phyloP scores from a whole-genome alignment of 176 grass and related monocot species.

The Triticum urartu region DNA sequence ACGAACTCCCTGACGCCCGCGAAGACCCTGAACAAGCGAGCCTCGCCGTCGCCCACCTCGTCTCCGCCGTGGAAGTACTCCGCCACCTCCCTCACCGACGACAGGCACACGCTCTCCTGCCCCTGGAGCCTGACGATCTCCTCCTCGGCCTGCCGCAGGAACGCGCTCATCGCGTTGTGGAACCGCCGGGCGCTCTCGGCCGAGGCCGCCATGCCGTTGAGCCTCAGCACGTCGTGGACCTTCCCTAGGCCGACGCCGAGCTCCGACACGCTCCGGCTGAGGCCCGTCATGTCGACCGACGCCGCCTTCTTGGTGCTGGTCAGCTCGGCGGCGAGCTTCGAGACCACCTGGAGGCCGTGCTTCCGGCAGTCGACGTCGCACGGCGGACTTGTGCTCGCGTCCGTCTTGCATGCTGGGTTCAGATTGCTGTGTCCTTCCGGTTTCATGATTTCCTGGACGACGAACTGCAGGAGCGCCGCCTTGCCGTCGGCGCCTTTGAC shows the following conservation, averaged over 20 bases:
- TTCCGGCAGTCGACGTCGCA: constrained; percentile 42
- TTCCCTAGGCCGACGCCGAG: constrained; percentile 70
- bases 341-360: constrained; percentile 54
- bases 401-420: background rate
- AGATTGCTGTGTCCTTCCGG: constrained; percentile 41
- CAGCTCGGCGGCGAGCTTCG: constrained; percentile 55
- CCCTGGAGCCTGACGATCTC: constrained; percentile 61
- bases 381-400: background rate
- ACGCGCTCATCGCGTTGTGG: constrained; percentile 53
- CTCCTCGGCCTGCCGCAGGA: constrained; percentile 72
- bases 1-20: background rate
- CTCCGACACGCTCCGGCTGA: constrained; percentile 49
- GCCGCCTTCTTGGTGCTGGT: constrained; percentile 71
- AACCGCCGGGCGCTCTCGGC: constrained; percentile 40
- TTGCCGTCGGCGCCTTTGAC: constrained; percentile 84
- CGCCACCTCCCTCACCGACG: constrained; percentile 51
- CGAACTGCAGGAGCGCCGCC: constrained; percentile 65
- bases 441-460: constrained; percentile 78
- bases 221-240: constrained; percentile 57
- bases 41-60: constrained; percentile 27
- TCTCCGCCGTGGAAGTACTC: constrained; percentile 78
- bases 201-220: constrained; percentile 41
- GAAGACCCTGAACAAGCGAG: background rate
- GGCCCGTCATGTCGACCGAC: constrained; percentile 49
- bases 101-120: constrained; percentile 64